phyloP scores from a whole-genome alignment of 2,329 filamentous ascomycete genomes.

The Beauveria australis region DNA sequence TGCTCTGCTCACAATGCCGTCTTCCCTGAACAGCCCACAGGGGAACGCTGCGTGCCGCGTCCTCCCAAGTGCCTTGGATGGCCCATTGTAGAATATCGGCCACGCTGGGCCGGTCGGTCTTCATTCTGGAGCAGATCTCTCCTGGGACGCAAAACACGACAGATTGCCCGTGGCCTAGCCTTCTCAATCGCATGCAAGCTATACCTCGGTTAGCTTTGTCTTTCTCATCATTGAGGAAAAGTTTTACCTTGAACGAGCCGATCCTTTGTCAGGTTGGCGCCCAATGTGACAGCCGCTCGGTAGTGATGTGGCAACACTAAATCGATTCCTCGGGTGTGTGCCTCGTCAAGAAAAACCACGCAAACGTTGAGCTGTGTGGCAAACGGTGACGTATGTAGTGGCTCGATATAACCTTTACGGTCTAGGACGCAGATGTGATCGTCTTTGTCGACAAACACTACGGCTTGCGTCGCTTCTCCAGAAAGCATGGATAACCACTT shows the following conservation, averaged over 20 bases:
- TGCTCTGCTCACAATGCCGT: background rate
- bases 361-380: conserved; percentile 47
- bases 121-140: conserved; percentile 37
- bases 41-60: background rate
- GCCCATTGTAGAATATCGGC: background rate
- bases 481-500: conserved; percentile 37
- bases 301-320: conserved; percentile 50
- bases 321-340: conserved; percentile 63
- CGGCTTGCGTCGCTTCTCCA: conserved; percentile 18
- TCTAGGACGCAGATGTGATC: conserved; percentile 49
- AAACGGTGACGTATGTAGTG: conserved; percentile 52
- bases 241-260: conserved; percentile 54
- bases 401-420: conserved; percentile 35
- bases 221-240: background rate
- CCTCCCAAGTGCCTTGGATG: background rate
- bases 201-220: conserved; percentile 3
- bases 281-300: conserved; percentile 59
- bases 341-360: conserved; percentile 61
- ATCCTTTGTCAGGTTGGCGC: conserved; percentile 59
- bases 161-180: conserved; percentile 58
- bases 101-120: background rate
- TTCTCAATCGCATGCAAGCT: conserved; percentile 64
- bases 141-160: conserved; percentile 51
- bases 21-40: background rate
- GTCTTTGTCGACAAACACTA: conserved; percentile 49